Conservation (phyloP, 1,284 basidiomycete genomes). For the Puccinia triticina region DNA sequence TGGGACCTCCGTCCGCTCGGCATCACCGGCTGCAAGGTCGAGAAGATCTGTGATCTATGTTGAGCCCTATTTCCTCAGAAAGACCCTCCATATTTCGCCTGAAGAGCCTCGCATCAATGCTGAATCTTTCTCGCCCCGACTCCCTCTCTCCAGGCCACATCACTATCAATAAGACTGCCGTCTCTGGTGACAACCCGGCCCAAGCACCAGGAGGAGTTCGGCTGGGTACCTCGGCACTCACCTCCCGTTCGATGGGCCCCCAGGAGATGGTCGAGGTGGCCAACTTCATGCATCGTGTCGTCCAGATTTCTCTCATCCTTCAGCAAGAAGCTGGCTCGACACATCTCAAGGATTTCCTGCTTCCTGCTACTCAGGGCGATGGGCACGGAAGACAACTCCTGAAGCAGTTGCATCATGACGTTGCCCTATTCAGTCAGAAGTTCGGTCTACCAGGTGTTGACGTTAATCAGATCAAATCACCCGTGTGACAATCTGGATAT, state of each 20-base stretch:
- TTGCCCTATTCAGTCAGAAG: constrained; percentile 30
- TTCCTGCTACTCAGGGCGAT: constrained; percentile 60
- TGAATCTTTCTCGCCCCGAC: not conserved
- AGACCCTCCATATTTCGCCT: constrained; percentile 27
- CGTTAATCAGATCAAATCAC: constrained; percentile 5
- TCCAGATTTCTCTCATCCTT: constrained; percentile 80
- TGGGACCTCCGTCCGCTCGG: constrained; percentile 96
- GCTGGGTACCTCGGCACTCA: constrained; percentile 90
- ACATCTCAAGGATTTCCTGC: constrained; percentile 93
- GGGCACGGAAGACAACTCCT: constrained; percentile 36
- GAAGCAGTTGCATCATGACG: constrained; percentile 29
- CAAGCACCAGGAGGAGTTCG: constrained; percentile 97
- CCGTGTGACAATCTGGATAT: not conserved
- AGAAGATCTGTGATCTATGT: constrained; percentile 99
- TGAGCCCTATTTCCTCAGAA: constrained; percentile 65
- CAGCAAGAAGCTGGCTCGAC: constrained; percentile 95
- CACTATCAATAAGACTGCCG: constrained; percentile 78
- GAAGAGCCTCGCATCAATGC: not conserved
- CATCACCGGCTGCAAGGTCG: constrained; percentile 94
- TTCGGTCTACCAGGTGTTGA: constrained; percentile 48
- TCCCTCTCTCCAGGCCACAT: constrained; percentile 56
- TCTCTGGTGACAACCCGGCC: constrained; percentile 91
- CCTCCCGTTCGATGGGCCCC: constrained; percentile 83
- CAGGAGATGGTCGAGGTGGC: constrained; percentile 87
- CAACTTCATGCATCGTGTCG: constrained; percentile 85